Conservation (phyloP, 305 asterid species). For the Fraxinus sp. region DNA sequence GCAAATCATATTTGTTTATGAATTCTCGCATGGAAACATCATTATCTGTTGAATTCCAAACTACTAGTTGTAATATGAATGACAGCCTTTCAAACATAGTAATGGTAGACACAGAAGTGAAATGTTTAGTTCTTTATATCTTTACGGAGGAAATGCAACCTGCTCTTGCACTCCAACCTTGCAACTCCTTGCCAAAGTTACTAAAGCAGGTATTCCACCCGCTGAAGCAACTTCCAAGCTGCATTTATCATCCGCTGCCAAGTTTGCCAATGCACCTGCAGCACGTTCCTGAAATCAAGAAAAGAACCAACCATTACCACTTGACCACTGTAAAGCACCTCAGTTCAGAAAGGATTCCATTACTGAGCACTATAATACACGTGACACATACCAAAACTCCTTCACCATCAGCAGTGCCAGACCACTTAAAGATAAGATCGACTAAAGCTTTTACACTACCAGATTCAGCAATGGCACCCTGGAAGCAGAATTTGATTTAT, state of each 20-base stretch:
- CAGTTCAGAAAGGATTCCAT: conserved; percentile 2
- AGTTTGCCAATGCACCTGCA: conserved; percentile 84
- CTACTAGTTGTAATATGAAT: not conserved
- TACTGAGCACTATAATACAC: not conserved
- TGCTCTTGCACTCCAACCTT: conserved; percentile 88
- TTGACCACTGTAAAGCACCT: conserved; percentile 19
- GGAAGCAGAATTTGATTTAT: conserved; percentile 29
- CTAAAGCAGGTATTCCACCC: conserved; percentile 79
- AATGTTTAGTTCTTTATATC: not conserved
- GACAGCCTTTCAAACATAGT: not conserved
- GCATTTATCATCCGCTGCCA: conserved; percentile 97
- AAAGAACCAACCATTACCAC: conserved; percentile 9
- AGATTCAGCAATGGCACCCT: conserved; percentile 85
- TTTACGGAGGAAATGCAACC: conserved; percentile 38
- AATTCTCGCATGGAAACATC: not conserved
- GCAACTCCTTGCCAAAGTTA: conserved; percentile 66
- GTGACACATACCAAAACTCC: conserved; percentile 70
- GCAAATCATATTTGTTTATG: not conserved
- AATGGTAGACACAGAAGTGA: not conserved
- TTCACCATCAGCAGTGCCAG: conserved; percentile 60
- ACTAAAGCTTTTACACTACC: conserved; percentile 89
- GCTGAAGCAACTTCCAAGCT: conserved; percentile 70
- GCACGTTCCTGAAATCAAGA: conserved; percentile 75
- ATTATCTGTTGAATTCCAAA: not conserved
- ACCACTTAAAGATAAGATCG: conserved; percentile 80